These are phyloP conservation scores for Talaromyces wortmannii DNA, from an alignment of 495 filamentous ascomycete species.

Conservation along the genomic window DNA sequence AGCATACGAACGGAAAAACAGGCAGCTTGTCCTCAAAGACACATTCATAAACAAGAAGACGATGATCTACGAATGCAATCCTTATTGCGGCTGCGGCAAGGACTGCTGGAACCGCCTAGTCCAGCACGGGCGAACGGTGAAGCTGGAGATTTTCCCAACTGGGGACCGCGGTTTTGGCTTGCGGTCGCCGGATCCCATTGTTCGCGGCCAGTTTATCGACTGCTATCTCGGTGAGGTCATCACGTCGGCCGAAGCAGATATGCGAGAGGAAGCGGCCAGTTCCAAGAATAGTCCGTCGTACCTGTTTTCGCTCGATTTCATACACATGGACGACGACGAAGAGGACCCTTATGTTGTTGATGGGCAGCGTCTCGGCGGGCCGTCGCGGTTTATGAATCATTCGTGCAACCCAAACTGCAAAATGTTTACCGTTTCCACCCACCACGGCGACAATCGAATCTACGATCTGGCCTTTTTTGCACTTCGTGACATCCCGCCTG, in stretches of 20 bases:
- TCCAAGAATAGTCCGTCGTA: constrained; percentile 47
- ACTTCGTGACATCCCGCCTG: constrained; percentile 54
- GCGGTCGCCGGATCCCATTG: constrained; percentile 57
- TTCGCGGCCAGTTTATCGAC: constrained; percentile 80
- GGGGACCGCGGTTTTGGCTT: constrained; percentile 76
- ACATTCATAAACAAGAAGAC: constrained; percentile 25
- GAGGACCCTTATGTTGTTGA: constrained; percentile 46
- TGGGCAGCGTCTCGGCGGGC: constrained; percentile 49
- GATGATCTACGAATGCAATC: constrained; percentile 79
- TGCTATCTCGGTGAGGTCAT: constrained; percentile 87
- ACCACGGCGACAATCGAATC: constrained; percentile 64
- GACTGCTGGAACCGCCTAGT: constrained; percentile 77
- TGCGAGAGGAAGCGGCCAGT: constrained; percentile 49
- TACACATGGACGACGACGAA: constrained; percentile 36
- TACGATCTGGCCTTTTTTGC: constrained; percentile 91
- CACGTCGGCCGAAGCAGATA: constrained; percentile 58
- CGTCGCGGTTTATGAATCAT: constrained; percentile 60
- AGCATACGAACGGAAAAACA: constrained; percentile 21
- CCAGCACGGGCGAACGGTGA: constrained; percentile 65
- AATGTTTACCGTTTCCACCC: constrained; percentile 75
- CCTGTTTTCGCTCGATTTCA: constrained; percentile 82
- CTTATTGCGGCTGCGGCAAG: constrained; percentile 56
- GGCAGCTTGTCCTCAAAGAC: constrained; percentile 14
- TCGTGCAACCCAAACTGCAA: constrained; percentile 68
- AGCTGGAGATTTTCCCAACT: constrained; percentile 79